Percentiles rank a stretch among this genome's conserved stretches.
Evolutionary conservation across 1,284 basidiomycete genomes (phyloP).

Genomic region (Phylloboletellus chloephorus): DNA sequence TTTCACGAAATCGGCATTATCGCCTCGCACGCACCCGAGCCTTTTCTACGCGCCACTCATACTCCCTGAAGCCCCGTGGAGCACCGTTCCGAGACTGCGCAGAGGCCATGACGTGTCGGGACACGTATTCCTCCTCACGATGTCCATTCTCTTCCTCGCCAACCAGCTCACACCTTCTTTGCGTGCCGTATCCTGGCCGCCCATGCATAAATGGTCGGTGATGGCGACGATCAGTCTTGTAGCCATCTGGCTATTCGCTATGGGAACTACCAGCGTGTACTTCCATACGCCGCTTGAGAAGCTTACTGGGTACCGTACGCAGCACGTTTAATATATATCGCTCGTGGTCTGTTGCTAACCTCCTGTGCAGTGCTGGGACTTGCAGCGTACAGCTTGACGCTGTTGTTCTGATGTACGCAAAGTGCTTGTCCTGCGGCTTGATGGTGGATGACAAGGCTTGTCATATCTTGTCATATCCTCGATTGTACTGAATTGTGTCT

Average conservation of each 20-base stretch:
- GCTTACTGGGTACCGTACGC: slow-evolving; percentile 74
- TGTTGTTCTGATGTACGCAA: slow-evolving; percentile 19
- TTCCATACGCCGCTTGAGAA: slow-evolving; percentile 91
- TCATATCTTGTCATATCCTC: neutral
- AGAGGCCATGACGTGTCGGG: slow-evolving; percentile 93
- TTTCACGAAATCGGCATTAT: slow-evolving; percentile 45
- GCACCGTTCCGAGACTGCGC: slow-evolving; percentile 51
- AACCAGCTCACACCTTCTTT: slow-evolving; percentile 64
- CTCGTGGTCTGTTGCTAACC: slow-evolving; percentile 6
- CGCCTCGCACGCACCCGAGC: slow-evolving; percentile 56
- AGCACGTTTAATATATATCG: neutral
- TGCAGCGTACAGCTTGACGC: slow-evolving; percentile 36
- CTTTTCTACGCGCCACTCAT: slow-evolving; percentile 50
- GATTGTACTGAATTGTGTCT: too few species aligned
- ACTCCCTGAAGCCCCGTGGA: slow-evolving; percentile 41
- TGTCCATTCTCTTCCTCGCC: slow-evolving; percentile 75
- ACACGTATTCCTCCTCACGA: slow-evolving; percentile 87
- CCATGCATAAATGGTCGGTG: slow-evolving; percentile 44
- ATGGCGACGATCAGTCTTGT: slow-evolving; percentile 48
- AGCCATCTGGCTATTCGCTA: slow-evolving; percentile 69
- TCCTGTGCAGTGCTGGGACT: slow-evolving; percentile 39
- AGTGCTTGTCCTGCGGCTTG: too few species aligned
- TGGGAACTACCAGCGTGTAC: slow-evolving; percentile 79
- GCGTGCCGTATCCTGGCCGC: slow-evolving; percentile 34
- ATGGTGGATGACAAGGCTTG: neutral